Evolutionary conservation across 2,329 filamentous ascomycete genomes (phyloP), one percentile per base, ranked within the genome.

Genomic region (Achaetomium macrosporum): DNA sequence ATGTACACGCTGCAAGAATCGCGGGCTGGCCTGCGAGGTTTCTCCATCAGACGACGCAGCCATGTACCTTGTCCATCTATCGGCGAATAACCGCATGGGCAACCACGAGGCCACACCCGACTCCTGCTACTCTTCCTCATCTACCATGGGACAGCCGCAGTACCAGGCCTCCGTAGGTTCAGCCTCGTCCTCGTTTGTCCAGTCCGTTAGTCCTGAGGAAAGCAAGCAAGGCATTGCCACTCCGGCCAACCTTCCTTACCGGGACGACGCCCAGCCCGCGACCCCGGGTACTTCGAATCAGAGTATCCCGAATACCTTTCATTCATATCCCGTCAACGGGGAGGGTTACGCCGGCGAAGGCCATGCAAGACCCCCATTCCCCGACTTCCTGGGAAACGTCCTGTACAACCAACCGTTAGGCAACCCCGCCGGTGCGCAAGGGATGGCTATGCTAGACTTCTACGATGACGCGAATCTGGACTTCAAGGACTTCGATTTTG

Each of bases 401-500:
- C 66, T 80, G 15, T 78, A 75, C 51, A 71, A 77, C n/a, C 71
- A 73, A 36, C 66, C 70, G 1, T 58, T 71, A 20, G 66, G 37
- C 2, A 43, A 71, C 20, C 55, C 66, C 8, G 57, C 65, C n/a
- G 69, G 66, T 51, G 60, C 65, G 4, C 73, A 74, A 50, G 72
- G 71, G 0, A 65, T 75, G 13, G 69, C 69, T 16, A 70, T 78
- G 4, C 63, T 79, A 8, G 71, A 79, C 57, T 78, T 78, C 57
- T 77, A 74, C 55, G 71, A 75, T 48, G 70, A 79, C 53, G 66
- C 65, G 43, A 76, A 72, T 51, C 64, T 79, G 30, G 76, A 79
- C 43, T 67, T 80, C 19, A 77, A 73, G 11, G 76, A 79, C 15
- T 65, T 75, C 30, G 76, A 80, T 58, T 79, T 78, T 62, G 73